A percentile compares a stretch with the other conserved stretches of the same genome.
Conservation (phyloP, 768 basidiomycete genomes). For the Podaxis mareebaensis region DNA sequence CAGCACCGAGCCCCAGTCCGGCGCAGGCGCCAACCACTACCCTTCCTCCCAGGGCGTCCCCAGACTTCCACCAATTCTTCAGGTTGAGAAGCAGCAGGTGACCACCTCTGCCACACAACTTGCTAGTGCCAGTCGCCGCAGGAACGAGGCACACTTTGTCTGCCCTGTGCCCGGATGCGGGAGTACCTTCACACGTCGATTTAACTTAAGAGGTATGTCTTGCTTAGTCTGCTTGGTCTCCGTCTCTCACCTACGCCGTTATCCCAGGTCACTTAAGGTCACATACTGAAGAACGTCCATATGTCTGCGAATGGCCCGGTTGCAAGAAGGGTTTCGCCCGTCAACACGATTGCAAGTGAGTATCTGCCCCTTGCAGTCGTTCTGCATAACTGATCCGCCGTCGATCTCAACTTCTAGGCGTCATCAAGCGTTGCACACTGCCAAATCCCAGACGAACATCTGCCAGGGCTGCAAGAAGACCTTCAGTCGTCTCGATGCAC, state of each 20-base stretch:
- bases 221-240: conserved; percentile 4
- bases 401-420: conserved; percentile 48
- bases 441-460: conserved; percentile 80
- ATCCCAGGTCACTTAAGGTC: conserved; percentile 84
- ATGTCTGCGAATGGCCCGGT: conserved; percentile 90
- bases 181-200: conserved; percentile 94
- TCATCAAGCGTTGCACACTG: conserved; percentile 86
- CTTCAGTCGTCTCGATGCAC: conserved; percentile 90
- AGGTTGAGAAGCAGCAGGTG: conserved; percentile 93
- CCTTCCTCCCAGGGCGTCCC: conserved; percentile 52
- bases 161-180: conserved; percentile 96
- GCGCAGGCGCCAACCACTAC: conserved; percentile 57
- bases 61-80: conserved; percentile 78
- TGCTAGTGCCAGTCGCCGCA: conserved; percentile 84
- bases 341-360: conserved; percentile 96
- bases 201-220: conserved; percentile 75
- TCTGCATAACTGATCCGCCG: conserved; percentile 13
- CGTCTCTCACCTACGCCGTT: conserved; percentile 14
- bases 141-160: conserved; percentile 89
- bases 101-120: conserved; percentile 93
- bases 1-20: conserved; percentile 31
- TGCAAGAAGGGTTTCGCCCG: conserved; percentile 95
- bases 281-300: conserved; percentile 94
- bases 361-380: conserved; percentile 23
- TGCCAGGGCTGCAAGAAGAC: conserved; percentile 94